These are phyloP conservation scores for Blastobotrys peoriensis DNA, from an alignment of 805 yeast genomes.

Conservation along the genomic window DNA sequence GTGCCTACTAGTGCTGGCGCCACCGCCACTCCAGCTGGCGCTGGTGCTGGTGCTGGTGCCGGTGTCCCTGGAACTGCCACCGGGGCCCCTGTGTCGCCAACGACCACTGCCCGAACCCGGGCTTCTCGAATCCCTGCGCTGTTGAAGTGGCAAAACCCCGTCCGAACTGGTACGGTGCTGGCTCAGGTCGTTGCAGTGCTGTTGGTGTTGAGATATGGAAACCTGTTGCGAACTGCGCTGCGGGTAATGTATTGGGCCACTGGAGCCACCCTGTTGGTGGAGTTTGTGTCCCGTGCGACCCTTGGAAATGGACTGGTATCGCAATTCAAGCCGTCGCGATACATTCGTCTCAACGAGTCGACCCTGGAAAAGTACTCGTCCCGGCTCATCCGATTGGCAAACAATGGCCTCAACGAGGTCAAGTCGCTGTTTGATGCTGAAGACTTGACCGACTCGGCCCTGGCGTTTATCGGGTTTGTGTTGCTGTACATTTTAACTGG, in stretches of 20 bases:
- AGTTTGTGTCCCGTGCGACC: slow-evolving; percentile 64
- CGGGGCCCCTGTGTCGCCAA: background rate
- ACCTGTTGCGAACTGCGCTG: slow-evolving; percentile 26
- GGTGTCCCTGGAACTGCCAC: slow-evolving; percentile 1
- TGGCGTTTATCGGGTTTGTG: slow-evolving; percentile 63
- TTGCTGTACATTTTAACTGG: slow-evolving; percentile 66
- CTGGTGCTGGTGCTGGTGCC: slow-evolving; percentile 1
- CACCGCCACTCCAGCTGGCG: slow-evolving; percentile 4
- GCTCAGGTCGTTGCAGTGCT: slow-evolving; percentile 50
- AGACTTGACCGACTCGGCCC: slow-evolving; percentile 66
- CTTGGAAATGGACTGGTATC: slow-evolving; percentile 78
- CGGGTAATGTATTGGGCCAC: slow-evolving; percentile 50
- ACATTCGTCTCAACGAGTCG: slow-evolving; percentile 33
- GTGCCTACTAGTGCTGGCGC: no score
- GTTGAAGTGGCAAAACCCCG: slow-evolving; percentile 72
- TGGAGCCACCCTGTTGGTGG: slow-evolving; percentile 62
- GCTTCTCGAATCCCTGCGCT: slow-evolving; percentile 31
- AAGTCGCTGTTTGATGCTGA: slow-evolving; percentile 47
- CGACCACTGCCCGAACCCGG: background rate
- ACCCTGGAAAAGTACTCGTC: slow-evolving; percentile 41
- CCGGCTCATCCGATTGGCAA: slow-evolving; percentile 18
- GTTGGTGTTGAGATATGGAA: slow-evolving; percentile 32
- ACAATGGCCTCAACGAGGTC: slow-evolving; percentile 24
- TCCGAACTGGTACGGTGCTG: slow-evolving; percentile 61
- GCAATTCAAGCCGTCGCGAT: slow-evolving; percentile 61